Evolutionary conservation across 805 yeast genomes (phyloP), one percentile per base, ranked within the genome.

Genomic region (Alloascoidea africana): DNA sequence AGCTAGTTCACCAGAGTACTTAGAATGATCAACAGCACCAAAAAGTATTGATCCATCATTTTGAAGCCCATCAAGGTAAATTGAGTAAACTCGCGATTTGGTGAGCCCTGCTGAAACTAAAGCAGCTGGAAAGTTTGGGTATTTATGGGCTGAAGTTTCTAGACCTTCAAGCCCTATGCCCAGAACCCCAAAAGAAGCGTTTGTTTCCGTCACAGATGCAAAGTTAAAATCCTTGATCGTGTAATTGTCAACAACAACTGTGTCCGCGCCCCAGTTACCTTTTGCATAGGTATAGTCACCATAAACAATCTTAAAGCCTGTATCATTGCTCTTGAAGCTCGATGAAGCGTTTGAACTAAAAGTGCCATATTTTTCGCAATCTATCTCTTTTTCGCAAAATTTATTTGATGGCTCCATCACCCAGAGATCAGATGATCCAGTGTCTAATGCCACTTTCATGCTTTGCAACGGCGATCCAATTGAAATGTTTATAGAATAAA

Each of bases 391-490:
- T 19, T 56, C 48, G 1, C n/a, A n/a, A n/a, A n/a, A n/a, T n/a
- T n/a, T n/a, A n/a, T n/a, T n/a, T n/a, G n/a, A n/a, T n/a, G 66
- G 51, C 17, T 64, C 59, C 41, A 69, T 62, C 16, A 78, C 70
- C 83, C 84, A 78, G 16, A 81, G 55, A 51, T 80, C 89, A 0
- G 82, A 67, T 0, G 86, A 77, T 2, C 89, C 91, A 1, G 87
- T 80, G 48, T 80, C 91, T n/a, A 80, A 51, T 30, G 76, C 52
- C 5, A 78, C 72, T 5, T 60, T 60, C 4, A 78, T 59, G n/a
- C 58, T 52, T 46, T 77, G 78, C 1, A 60, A 49, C 1, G 76
- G 67, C 0, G 82, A 68, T 3, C 91, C 89, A 15, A 80, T 44
- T 14, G 50, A 42, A 3, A 56, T 55, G 19, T 51, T 48, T 11